phyloP scores from a whole-genome alignment of 768 basidiomycete species.

The Ramaria sp. region DNA sequence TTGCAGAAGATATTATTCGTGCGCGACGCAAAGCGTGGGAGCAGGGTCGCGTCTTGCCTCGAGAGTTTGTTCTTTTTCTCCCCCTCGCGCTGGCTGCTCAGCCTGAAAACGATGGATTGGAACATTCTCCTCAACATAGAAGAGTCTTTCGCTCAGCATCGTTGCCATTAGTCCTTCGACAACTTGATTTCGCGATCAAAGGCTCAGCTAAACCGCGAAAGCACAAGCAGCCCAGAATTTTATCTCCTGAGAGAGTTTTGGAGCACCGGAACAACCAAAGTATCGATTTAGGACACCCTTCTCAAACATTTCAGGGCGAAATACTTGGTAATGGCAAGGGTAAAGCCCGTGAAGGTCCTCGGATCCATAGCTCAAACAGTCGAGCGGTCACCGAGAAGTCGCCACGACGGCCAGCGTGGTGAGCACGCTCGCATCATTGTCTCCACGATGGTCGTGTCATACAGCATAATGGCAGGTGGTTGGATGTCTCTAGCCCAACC shows the following conservation, averaged over 20 bases:
- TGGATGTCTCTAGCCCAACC: constrained; percentile 80
- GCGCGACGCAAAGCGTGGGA: constrained; percentile 56
- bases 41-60: constrained; percentile 44
- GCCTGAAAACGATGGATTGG: not conserved
- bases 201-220: constrained; percentile 25
- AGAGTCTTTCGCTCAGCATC: constrained; percentile 35
- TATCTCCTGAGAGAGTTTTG: constrained; percentile 5
- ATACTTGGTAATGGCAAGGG: constrained; percentile 7
- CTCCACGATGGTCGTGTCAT: constrained; percentile 13
- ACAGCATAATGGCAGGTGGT: constrained; percentile 48
- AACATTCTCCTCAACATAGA: constrained; percentile 11
- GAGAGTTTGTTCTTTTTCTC: constrained; percentile 56
- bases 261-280: constrained; percentile 1
- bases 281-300: constrained; percentile 1
- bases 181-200: constrained; percentile 39
- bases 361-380: not conserved
- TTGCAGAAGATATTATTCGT: constrained; percentile 49
- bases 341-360: constrained; percentile 9
- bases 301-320: constrained; percentile 7
- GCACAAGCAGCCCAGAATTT: constrained; percentile 3
- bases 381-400: not conserved
- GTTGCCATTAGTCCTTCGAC: constrained; percentile 35
- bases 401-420: constrained; percentile 4
- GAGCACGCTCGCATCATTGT: not conserved
- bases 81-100: constrained; percentile 27